Base-by-base conservation (phyloP, 371 early-diverging fungal species). In the Haplosporangium sp. region DNA sequence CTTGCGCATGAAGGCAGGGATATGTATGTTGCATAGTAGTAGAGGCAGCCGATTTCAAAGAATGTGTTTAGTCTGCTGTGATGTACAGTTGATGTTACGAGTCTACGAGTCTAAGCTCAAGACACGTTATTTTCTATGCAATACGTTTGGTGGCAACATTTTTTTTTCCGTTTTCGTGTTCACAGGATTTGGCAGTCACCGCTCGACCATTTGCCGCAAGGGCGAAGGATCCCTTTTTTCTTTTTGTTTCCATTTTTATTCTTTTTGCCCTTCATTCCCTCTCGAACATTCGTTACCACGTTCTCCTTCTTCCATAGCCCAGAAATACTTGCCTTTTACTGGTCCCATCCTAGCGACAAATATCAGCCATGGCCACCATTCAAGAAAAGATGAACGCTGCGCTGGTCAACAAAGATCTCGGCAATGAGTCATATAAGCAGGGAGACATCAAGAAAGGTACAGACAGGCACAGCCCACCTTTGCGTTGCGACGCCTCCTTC, bases 391-490 rank as follows among this genome's bases (percentile, higher is more conserved):
- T 77, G 12, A 38, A 40, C n/a, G 52, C 53, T 10, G 79, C 79
- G 12, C 20, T 77, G 20, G 55, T 50, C 23, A 47, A 59, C 62
- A 82, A 82, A 67, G 75, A 80, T 55, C 55, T 42, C 1, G 82
- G 82, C 40, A 82, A 80, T 54, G 74, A 71, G 6, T 61, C 72
- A 5, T 82, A 75, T 64, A 80, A 74, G 56, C 37, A 67, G 6
- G 75, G 73, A 23, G 73, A 80, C 59, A 41, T 75, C 18, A 74
- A 73, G 56, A 45, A 62, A 55, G 82, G 82, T 82, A 69, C 43
- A 52, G 14, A 6, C 29, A 11, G 14, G 8, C 48, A 10, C 40
- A 29, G 4, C 29, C 29, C 29, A 29, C 29, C 29, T 29, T 4
- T 2, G 4, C 4, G 29, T 4, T 29, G 29, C 29, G 29, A 4